phyloP scores from a whole-genome alignment of 2,329 filamentous ascomycete species.

The Cercospora sp. region DNA sequence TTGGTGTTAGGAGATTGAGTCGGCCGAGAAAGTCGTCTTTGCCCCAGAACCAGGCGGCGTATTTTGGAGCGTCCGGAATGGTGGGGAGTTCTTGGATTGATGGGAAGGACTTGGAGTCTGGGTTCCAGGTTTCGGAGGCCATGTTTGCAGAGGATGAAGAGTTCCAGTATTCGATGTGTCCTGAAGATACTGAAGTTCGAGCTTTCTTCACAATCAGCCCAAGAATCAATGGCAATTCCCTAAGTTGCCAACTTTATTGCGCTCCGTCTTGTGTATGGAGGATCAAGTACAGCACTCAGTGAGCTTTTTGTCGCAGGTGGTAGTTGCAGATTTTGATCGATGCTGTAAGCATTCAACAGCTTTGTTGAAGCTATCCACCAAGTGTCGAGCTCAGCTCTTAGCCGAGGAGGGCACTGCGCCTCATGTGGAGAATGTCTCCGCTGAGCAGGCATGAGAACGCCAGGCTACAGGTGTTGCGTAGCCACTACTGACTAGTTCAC shows the following conservation, averaged over 20 bases:
- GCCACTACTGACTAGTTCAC: not conserved
- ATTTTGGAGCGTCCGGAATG: conserved; percentile 54
- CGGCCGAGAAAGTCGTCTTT: conserved; percentile 56
- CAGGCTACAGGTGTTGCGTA: not conserved
- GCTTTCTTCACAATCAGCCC: too few species aligned
- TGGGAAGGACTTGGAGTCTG: conserved; percentile 54
- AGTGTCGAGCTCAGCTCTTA: not conserved
- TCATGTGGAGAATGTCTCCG: not conserved
- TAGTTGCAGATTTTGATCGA: not conserved
- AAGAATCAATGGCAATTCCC: too few species aligned
- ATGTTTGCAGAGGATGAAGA: conserved; percentile 1
- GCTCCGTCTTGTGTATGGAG: too few species aligned
- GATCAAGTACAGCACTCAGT: not conserved
- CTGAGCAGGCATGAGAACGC: not conserved
- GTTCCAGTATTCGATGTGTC: too few species aligned
- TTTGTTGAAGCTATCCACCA: not conserved
- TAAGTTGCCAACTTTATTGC: too few species aligned
- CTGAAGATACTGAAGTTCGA: too few species aligned
- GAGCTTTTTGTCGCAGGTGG: not conserved
- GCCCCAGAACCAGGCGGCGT: conserved; percentile 63
- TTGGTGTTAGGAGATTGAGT: conserved; percentile 58
- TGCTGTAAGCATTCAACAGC: not conserved
- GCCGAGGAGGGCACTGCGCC: not conserved
- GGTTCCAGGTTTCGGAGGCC: conserved; percentile 41
- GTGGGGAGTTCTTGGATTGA: conserved; percentile 54